These are phyloP conservation scores for Suhomyces sp. DNA, from an alignment of 805 yeast genomes.

Conservation along the genomic window DNA sequence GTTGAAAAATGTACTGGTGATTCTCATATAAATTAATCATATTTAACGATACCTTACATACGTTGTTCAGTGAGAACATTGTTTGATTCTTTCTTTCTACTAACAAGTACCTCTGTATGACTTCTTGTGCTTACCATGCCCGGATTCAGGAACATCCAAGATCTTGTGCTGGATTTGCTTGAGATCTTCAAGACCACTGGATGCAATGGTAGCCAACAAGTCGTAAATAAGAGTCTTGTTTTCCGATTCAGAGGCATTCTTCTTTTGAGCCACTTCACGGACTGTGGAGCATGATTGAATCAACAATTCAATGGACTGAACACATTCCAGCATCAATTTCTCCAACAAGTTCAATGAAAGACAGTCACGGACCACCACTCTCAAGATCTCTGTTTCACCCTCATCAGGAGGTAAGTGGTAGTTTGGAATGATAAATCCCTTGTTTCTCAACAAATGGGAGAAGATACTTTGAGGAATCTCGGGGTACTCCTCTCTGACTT, in stretches of 20 bases:
- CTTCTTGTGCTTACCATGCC: slow-evolving; percentile 25
- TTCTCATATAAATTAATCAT: too few relatives aligned
- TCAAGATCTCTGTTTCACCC: slow-evolving; percentile 61
- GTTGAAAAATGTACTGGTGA: too few relatives aligned
- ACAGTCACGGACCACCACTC: slow-evolving; percentile 79
- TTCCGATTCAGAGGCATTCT: slow-evolving; percentile 20
- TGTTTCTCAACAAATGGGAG: slow-evolving; percentile 65
- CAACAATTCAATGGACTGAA: slow-evolving; percentile 52
- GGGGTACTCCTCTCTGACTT: slow-evolving; percentile 60
- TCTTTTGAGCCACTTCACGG: slow-evolving; percentile 19
- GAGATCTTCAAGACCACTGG: slow-evolving; percentile 49
- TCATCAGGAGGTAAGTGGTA: slow-evolving; percentile 75
- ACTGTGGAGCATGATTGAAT: slow-evolving; percentile 47
- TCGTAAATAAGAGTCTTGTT: slow-evolving; percentile 42
- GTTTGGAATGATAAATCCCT: slow-evolving; percentile 59
- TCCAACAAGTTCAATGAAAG: slow-evolving; percentile 50
- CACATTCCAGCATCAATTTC: slow-evolving; percentile 53
- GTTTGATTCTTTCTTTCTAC: too few relatives aligned
- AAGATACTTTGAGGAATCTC: slow-evolving; percentile 79
- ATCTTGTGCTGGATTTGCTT: slow-evolving; percentile 21
- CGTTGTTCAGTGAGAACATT: too few relatives aligned
- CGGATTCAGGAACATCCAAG: slow-evolving; percentile 20
- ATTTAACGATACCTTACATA: too few relatives aligned
- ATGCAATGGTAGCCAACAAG: slow-evolving; percentile 53
- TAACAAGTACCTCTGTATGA: slow-evolving; percentile 39